Base-by-base conservation (phyloP, 2,329 filamentous ascomycete species). In the Alternaria burnsii region DNA sequence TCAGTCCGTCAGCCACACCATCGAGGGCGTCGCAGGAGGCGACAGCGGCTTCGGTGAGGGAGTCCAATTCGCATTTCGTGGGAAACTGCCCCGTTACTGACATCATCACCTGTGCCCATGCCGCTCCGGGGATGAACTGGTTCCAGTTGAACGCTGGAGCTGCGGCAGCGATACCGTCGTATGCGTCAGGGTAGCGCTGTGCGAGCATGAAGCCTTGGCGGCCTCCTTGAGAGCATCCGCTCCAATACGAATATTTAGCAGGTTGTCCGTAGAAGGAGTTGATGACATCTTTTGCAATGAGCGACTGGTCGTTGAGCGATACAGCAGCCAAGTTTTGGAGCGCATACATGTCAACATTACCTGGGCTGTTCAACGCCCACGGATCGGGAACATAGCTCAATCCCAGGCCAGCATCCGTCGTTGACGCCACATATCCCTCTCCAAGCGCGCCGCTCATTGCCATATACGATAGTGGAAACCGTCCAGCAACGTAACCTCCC, bases 121-220 rank as follows among this genome's bases (percentile, higher is more conserved):
- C 66, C 3, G 62, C 62, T 5, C 61, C 65, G 11, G 68, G 70
- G 1, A 64, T 54, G 8, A 76, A 34, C 7, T 66, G 63, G 12
- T 67, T 63, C 40, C 71, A 66, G 30, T 66, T 69, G 20, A 76
- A 62, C 0, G 71, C 73, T 5, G 77, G 77, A 2, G 77, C 77
- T 20, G 52, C 67, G 2, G 77, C 77, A 7, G 74, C 61, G 16
- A 79, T 78, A 1, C 77, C 76, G 54, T 79, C 75, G 10, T 75
- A 60, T 2, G 74, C 66, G 1, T 69, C 61, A 1, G 76, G 77
- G 52, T 72, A 75, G 28, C 70, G 63, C 55, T 79, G 76, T 9
- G 76, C 77, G 9, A 77, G 66, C 42, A 68, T 66, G 30, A 77
- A 71, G 2, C 76, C 77, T 48, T 79, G 77, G 4, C 76, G 63